A percentile compares a stretch with the other conserved stretches of the same genome.
Evolutionary conservation across 2,329 filamentous ascomycete species (phyloP).

Genomic region (Cryphonectria carpinicola): DNA sequence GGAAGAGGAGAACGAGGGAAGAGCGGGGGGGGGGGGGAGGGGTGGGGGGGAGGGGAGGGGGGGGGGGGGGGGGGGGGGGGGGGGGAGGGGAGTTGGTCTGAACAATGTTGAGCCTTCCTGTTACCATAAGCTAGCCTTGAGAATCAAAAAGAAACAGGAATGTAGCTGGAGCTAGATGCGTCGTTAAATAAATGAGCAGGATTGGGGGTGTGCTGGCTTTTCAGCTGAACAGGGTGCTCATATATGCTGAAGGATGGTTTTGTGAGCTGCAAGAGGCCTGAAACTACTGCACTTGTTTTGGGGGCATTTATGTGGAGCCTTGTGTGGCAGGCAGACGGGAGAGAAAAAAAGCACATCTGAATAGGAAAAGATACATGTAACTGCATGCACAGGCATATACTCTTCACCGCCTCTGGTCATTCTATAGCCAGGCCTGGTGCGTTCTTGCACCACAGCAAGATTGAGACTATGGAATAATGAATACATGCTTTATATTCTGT

Average conservation of each 20-base stretch:
- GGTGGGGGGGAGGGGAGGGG: no score
- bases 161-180: not conserved
- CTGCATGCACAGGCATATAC: no score
- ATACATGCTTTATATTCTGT: not conserved
- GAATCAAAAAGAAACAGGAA: not conserved
- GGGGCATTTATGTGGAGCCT: not conserved
- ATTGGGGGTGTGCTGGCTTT: not conserved
- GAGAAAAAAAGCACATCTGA: not conserved
- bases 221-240: not conserved
- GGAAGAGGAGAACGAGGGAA: no score
- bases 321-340: not conserved
- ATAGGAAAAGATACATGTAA: not conserved
- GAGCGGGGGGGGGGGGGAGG: no score
- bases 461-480: no score
- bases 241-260: not conserved
- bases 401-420: not conserved
- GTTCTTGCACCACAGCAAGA: no score
- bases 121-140: not conserved
- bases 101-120: no score
- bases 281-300: not conserved
- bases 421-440: not conserved
- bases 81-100: no score
- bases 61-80: no score
- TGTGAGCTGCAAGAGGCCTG: conserved; percentile 1
- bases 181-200: not conserved